Conservation (phyloP, 2,329 filamentous ascomycete species). For the Colletotrichum sp. region DNA sequence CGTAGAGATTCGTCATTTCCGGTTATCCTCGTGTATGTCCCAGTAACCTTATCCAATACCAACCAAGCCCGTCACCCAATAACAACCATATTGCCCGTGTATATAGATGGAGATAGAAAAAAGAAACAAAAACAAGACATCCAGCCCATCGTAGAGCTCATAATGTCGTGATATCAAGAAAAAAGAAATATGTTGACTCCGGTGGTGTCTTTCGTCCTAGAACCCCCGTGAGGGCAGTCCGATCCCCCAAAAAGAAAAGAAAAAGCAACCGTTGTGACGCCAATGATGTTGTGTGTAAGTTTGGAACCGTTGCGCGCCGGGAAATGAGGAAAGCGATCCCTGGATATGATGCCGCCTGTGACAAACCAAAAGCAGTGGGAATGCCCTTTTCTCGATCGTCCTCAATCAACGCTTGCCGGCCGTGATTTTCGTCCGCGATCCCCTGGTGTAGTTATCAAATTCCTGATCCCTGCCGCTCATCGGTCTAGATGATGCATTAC, state of each 20-base stretch:
- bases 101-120: not conserved
- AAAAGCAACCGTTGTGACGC: not conserved
- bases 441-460: not conserved
- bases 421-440: constrained; percentile 2
- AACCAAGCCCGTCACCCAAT: not conserved
- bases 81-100: not conserved
- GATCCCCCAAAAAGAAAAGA: not conserved
- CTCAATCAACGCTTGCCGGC: not conserved
- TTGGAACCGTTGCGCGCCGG: not conserved
- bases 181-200: not conserved
- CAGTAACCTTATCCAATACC: not conserved
- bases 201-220: not conserved
- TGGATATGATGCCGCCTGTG: not conserved
- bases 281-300: not conserved
- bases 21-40: not conserved
- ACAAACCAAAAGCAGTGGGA: not conserved
- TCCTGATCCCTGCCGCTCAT: not conserved
- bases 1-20: not conserved
- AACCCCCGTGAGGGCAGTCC: constrained; percentile 8
- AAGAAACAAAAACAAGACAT: not conserved
- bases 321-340: not conserved
- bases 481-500: not conserved
- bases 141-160: not conserved
- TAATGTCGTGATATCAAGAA: not conserved
- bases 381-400: not conserved